Conservation (phyloP, 257 asterid genomes). For the Solanum medicagineum region DNA sequence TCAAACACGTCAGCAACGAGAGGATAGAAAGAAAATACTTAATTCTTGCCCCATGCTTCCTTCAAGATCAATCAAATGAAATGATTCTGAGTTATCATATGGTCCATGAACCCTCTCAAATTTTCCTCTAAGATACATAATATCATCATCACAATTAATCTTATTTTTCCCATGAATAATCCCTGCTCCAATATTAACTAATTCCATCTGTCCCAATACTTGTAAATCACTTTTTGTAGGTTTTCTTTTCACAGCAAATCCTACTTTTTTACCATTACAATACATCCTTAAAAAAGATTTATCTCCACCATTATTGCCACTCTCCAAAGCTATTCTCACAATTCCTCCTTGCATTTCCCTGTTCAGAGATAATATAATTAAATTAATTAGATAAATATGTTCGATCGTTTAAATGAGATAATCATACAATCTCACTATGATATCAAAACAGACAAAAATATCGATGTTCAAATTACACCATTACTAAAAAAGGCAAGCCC, state of each 20-base stretch:
- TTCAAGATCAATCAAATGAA: conserved; percentile 51
- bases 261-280: conserved; percentile 44
- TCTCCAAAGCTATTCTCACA: conserved; percentile 38
- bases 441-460: background rate
- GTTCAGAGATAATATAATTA: background rate
- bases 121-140: conserved; percentile 48
- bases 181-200: conserved; percentile 42
- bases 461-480: background rate
- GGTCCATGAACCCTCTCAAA: conserved; percentile 42
- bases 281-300: conserved; percentile 40
- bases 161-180: conserved; percentile 8
- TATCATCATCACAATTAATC: conserved; percentile 10
- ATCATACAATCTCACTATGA: background rate
- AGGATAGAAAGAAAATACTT: conserved; percentile 37
- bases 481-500: too few relatives aligned
- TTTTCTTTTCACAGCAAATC: conserved; percentile 32
- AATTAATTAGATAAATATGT: background rate
- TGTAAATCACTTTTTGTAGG: conserved; percentile 26
- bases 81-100: conserved; percentile 30
- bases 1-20: background rate
- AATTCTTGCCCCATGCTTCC: conserved; percentile 39
- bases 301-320: background rate
- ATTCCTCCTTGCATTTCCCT: conserved; percentile 44
- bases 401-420: background rate
- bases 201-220: conserved; percentile 22